Conservation (phyloP, 2,329 filamentous ascomycete species). For the Fusarium palustre region DNA sequence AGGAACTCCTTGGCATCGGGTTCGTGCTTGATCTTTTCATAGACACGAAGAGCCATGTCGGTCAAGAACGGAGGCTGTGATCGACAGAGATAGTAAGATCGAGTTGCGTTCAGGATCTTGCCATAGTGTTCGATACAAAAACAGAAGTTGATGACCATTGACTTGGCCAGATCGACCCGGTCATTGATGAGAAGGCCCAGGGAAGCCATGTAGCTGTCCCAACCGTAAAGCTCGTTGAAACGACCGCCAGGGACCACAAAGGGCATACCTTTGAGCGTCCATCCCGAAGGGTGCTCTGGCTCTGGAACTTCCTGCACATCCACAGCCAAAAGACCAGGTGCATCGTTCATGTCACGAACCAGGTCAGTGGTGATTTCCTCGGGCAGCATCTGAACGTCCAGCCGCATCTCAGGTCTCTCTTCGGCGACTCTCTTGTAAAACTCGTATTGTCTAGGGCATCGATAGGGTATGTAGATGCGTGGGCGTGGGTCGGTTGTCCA, state of each 20-base stretch:
- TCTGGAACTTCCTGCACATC: constrained; percentile 84
- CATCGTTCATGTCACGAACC: constrained; percentile 84
- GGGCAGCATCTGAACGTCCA: constrained; percentile 86
- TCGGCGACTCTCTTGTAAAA: constrained; percentile 87
- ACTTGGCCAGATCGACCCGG: constrained; percentile 86
- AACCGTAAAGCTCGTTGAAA: constrained; percentile 98
- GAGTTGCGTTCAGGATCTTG: constrained; percentile 96
- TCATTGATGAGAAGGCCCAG: constrained; percentile 88
- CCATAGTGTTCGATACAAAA: constrained; percentile 99
- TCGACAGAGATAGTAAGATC: constrained; percentile 93
- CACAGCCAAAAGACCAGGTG: constrained; percentile 88
- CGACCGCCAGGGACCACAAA: constrained; percentile 98
- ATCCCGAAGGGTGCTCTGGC: constrained; percentile 67
- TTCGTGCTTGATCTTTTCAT: constrained; percentile 91
- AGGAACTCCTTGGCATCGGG: constrained; percentile 85
- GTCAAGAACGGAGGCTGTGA: constrained; percentile 98
- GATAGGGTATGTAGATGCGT: constrained; percentile 88
- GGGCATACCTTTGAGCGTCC: constrained; percentile 82
- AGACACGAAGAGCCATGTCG: constrained; percentile 95
- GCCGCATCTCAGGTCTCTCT: constrained; percentile 82
- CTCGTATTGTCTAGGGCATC: constrained; percentile 86
- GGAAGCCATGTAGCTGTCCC: constrained; percentile 99
- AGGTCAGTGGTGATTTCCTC: constrained; percentile 83
- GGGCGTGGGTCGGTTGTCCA: constrained; percentile 92
- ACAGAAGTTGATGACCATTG: constrained; percentile 96